phyloP scores from a whole-genome alignment of 2,329 filamentous ascomycete genomes.

The Acephala macrosclerotiorum region DNA sequence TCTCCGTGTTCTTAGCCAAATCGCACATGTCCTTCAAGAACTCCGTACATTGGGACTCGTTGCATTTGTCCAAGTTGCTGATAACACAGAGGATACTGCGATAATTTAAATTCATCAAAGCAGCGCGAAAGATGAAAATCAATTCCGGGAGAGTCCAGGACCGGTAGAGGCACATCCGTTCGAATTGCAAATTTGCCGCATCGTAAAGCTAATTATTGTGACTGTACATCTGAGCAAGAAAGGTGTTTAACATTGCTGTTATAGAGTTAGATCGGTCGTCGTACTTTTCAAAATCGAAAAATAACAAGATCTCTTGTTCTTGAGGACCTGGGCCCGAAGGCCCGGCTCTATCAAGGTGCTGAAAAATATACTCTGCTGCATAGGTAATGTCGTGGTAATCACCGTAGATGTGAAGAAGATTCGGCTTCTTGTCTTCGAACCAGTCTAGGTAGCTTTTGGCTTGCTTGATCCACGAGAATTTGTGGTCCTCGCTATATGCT shows the following conservation, averaged over 20 bases:
- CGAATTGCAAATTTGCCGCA: neutral
- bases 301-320: neutral
- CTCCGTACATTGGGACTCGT: constrained; percentile 7
- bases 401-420: constrained; percentile 9
- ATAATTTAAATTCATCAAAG: constrained; percentile 6
- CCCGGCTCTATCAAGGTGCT: neutral
- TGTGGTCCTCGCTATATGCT: neutral
- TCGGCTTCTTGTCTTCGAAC: neutral
- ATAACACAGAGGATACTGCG: constrained; percentile 15
- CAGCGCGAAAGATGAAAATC: constrained; percentile 5
- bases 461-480: constrained; percentile 8
- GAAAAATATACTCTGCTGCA: constrained; percentile 9
- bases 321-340: neutral
- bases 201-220: constrained; percentile 4
- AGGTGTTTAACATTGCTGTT: constrained; percentile 2
- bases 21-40: constrained; percentile 17
- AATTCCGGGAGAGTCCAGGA: constrained; percentile 21
- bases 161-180: constrained; percentile 10
- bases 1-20: constrained; percentile 11
- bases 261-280: constrained; percentile 9
- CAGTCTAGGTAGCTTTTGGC: constrained; percentile 1
- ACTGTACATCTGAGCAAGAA: constrained; percentile 15
- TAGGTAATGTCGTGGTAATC: neutral
- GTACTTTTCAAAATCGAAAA: constrained; percentile 10
- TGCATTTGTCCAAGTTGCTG: constrained; percentile 21